phyloP scores from a whole-genome alignment of 2,329 filamentous ascomycete genomes.

The Clonostachys solani region DNA sequence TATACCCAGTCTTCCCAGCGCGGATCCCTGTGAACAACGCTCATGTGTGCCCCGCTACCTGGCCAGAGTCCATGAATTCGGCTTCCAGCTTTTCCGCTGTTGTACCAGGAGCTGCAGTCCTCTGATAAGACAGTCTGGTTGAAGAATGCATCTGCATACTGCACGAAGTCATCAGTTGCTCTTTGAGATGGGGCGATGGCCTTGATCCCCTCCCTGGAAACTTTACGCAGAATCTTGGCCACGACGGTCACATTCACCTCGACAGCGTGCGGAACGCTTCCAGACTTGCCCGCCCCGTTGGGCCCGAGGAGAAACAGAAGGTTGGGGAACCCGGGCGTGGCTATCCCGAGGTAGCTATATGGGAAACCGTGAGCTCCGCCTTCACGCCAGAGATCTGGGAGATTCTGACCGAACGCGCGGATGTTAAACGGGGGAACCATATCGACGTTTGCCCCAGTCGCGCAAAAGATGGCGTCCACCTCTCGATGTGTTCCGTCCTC shows the following conservation, averaged over 20 bases:
- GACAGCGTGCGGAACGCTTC: slow-evolving; percentile 16
- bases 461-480: background rate
- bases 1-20: slow-evolving; percentile 54
- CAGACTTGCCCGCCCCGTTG: slow-evolving; percentile 28
- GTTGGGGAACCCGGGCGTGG: slow-evolving; percentile 64
- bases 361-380: background rate
- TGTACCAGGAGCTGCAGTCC: slow-evolving; percentile 47
- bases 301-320: slow-evolving; percentile 62
- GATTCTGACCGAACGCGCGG: background rate
- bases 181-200: slow-evolving; percentile 16
- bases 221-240: slow-evolving; percentile 58
- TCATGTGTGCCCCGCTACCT: slow-evolving; percentile 60
- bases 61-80: slow-evolving; percentile 45
- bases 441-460: background rate
- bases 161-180: slow-evolving; percentile 12
- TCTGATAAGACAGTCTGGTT: slow-evolving; percentile 43
- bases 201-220: slow-evolving; percentile 60
- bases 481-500: background rate
- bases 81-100: slow-evolving; percentile 33
- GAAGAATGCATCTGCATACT: slow-evolving; percentile 36
- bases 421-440: background rate
- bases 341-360: slow-evolving; percentile 60
- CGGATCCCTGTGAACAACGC: slow-evolving; percentile 49
- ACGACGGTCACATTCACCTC: slow-evolving; percentile 46
- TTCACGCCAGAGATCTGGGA: slow-evolving; percentile 30